phyloP scores from a whole-genome alignment of 257 asterid genomes.

The Primulina eburnea region DNA sequence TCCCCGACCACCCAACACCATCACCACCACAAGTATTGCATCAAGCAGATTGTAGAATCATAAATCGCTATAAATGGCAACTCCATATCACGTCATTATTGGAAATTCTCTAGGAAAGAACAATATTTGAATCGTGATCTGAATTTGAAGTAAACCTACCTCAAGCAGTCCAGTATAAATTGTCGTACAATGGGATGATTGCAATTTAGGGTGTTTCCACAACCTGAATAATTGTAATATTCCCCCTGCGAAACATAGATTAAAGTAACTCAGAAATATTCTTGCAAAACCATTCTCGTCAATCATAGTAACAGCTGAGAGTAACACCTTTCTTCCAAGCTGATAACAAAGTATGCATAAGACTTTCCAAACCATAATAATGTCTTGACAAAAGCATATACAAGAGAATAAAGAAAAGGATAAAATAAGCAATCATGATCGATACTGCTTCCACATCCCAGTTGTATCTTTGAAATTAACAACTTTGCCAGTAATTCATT shows the following conservation, averaged over 20 bases:
- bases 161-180: slow-evolving; percentile 84
- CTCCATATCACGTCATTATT: too few species aligned
- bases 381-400: slow-evolving; percentile 5
- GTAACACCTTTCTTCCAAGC: slow-evolving; percentile 19
- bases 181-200: slow-evolving; percentile 90
- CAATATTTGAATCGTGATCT: not conserved
- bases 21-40: slow-evolving; percentile 9
- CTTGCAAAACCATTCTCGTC: slow-evolving; percentile 15
- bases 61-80: not conserved
- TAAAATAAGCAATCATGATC: not conserved
- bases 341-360: slow-evolving; percentile 11
- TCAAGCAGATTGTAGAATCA: slow-evolving; percentile 19
- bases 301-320: not conserved
- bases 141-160: slow-evolving; percentile 43
- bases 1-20: not conserved
- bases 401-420: not conserved
- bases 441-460: not conserved
- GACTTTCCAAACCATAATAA: slow-evolving; percentile 7
- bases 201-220: slow-evolving; percentile 98
- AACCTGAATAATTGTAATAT: slow-evolving; percentile 94
- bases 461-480: not conserved
- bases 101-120: not conserved
- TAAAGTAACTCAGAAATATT: slow-evolving; percentile 19
- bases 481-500: not conserved
- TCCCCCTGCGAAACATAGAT: slow-evolving; percentile 67